Evolutionary conservation across 371 early-diverging fungal species (phyloP), one percentile per base, ranked within the genome.

Genomic region (Cokeromyces recurvatus): DNA sequence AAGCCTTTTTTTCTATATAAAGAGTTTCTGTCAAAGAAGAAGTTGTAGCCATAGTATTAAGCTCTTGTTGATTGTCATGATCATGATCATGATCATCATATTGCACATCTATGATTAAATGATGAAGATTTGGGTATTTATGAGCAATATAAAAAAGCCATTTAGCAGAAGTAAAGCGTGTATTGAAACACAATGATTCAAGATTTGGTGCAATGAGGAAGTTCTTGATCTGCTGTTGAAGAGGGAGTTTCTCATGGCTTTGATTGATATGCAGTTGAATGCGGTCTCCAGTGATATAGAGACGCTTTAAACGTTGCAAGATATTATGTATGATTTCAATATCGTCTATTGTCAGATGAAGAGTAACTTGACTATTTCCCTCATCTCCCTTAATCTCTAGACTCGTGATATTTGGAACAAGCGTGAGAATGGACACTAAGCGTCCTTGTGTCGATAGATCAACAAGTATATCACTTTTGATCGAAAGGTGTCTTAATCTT

Each of bases 61-160:
- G n/a, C n/a, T n/a, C n/a, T n/a, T n/a, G n/a, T n/a, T n/a, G n/a
- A n/a, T n/a, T n/a, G 16, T 24, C 10, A 6, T 5, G 23, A 6
- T 16, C 9, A 23, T 34, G 17, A 34, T 40, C 24, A 2, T 41
- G 14, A 5, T 25, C 32, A 22, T 49, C 21, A 42, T 25, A 34
- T 12, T 42, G 34, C 17, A 49, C 34, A 39, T 38, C 39, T 15
- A 53, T n/a, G 9, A 8, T 20, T 10, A 56, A 17, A 10, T 46
- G 2, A 9, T 32, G 34, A 1, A 56, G 6, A 7, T 22, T 10
- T 11, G 46, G 46, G 32, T 56, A 56, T 32, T 56, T 56, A 25
- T 46, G 51, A 37, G 51, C 46, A 16, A 56, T 38, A 17, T 51
- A 56, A 12, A 32, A 35, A 2, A 56, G 31, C 57, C 57, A 56